A percentile compares a stretch with the other conserved stretches of the same genome.
Evolutionary conservation across 1,284 basidiomycete genomes (phyloP).

Genomic region (Ceratobasidium sp.): DNA sequence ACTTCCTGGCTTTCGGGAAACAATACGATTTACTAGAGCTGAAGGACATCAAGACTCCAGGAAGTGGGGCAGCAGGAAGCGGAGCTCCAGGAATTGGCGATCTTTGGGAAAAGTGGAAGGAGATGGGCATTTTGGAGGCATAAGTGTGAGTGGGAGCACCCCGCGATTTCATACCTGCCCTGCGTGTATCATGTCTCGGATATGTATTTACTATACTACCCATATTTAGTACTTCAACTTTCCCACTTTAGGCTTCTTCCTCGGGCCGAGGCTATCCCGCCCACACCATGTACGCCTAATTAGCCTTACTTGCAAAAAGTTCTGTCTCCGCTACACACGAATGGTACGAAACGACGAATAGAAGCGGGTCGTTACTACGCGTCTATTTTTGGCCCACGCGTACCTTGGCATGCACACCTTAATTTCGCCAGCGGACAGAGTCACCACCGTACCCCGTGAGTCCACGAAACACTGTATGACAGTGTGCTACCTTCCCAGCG

Average conservation of each 20-base stretch:
- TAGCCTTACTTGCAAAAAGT: too few relatives aligned
- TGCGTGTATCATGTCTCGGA: slow-evolving; percentile 31
- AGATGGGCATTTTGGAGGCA: slow-evolving; percentile 71
- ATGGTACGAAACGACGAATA: too few relatives aligned
- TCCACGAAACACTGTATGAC: too few relatives aligned
- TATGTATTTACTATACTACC: slow-evolving; percentile 20
- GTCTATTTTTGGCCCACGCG: not conserved
- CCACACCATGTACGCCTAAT: too few relatives aligned
- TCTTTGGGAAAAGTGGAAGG: slow-evolving; percentile 88
- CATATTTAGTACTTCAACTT: not conserved
- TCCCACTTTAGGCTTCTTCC: too few relatives aligned
- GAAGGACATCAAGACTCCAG: slow-evolving; percentile 53
- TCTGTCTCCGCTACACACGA: too few relatives aligned
- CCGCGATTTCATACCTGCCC: not conserved
- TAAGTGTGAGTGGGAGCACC: slow-evolving; percentile 35
- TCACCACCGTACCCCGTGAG: too few relatives aligned
- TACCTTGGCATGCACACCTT: not conserved
- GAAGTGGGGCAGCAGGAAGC: slow-evolving; percentile 47
- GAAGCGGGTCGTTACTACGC: too few relatives aligned
- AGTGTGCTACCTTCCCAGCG: too few relatives aligned
- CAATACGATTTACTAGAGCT: slow-evolving; percentile 80
- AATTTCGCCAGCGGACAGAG: too few relatives aligned
- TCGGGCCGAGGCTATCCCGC: too few relatives aligned
- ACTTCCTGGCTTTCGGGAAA: slow-evolving; percentile 64
- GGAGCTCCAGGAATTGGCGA: slow-evolving; percentile 75